Conservation (phyloP, 257 asterid genomes). For the Nicotiana benthamiana region DNA sequence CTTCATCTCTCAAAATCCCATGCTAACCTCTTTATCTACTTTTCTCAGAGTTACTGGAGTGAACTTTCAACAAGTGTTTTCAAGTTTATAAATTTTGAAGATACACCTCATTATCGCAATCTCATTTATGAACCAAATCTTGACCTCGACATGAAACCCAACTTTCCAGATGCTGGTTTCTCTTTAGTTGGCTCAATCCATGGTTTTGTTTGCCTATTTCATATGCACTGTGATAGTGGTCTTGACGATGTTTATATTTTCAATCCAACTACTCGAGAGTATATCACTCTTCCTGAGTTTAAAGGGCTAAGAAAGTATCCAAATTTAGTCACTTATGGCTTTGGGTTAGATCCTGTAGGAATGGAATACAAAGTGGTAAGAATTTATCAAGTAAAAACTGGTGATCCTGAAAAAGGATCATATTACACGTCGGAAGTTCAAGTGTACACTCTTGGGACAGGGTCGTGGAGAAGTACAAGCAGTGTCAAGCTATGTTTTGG, state of each 20-base stretch:
- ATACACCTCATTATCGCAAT: not conserved
- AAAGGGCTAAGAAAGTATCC: constrained; percentile 17
- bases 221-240: constrained; percentile 12
- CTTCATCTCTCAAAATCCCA: not conserved
- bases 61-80: not conserved
- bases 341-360: constrained; percentile 18
- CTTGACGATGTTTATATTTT: constrained; percentile 26
- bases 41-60: too few species aligned
- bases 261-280: constrained; percentile 43
- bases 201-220: constrained; percentile 25
- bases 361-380: constrained; percentile 36
- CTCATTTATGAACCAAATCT: not conserved
- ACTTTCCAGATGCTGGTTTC: not conserved
- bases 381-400: constrained; percentile 30
- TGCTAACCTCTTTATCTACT: not conserved
- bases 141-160: constrained; percentile 10
- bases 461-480: constrained; percentile 26
- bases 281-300: constrained; percentile 17
- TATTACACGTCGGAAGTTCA: constrained; percentile 23
- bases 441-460: constrained; percentile 34
- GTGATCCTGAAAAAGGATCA: constrained; percentile 14
- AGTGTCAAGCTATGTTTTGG: constrained; percentile 21
- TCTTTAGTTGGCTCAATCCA: constrained; percentile 28
- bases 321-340: constrained; percentile 25
- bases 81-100: not conserved